Percentiles rank a stretch among this genome's conserved stretches.
phyloP scores from a whole-genome alignment of 768 basidiomycete species.

The Sistotremastrum niveocremeum region DNA sequence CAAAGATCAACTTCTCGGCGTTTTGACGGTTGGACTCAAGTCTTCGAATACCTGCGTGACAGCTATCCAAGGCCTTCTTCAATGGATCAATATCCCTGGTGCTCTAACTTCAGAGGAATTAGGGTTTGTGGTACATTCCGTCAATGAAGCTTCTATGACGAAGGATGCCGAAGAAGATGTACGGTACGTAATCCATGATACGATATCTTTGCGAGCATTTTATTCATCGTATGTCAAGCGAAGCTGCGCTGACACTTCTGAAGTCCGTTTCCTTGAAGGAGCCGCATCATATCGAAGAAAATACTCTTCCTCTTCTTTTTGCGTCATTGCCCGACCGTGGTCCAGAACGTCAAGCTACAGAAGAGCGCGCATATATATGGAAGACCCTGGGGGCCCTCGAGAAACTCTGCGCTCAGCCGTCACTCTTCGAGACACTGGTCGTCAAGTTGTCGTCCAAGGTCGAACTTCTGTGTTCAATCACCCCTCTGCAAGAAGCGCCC shows the following conservation, averaged over 20 bases:
- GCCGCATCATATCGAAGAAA: constrained; percentile 52
- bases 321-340: constrained; percentile 54
- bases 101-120: constrained; percentile 64
- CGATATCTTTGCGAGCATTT: background rate
- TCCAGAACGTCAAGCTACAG: constrained; percentile 37
- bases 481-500: constrained; percentile 10
- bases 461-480: constrained; percentile 37
- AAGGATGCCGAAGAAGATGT: constrained; percentile 42
- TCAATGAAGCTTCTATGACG: constrained; percentile 52
- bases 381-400: constrained; percentile 54
- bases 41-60: constrained; percentile 34
- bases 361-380: constrained; percentile 52
- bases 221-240: constrained; percentile 23
- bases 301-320: constrained; percentile 75
- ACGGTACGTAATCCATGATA: constrained; percentile 28
- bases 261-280: constrained; percentile 42
- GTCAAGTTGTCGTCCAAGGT: constrained; percentile 67
- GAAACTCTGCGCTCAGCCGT: constrained; percentile 55
- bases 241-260: constrained; percentile 48
- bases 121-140: constrained; percentile 62
- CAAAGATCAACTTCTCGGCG: constrained; percentile 67
- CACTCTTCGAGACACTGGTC: constrained; percentile 77
- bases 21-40: constrained; percentile 46
- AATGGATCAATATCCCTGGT: constrained; percentile 46
- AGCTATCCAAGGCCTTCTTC: constrained; percentile 52